phyloP scores from a whole-genome alignment of 2,329 filamentous ascomycete species.

The Colletotrichum godetiae region DNA sequence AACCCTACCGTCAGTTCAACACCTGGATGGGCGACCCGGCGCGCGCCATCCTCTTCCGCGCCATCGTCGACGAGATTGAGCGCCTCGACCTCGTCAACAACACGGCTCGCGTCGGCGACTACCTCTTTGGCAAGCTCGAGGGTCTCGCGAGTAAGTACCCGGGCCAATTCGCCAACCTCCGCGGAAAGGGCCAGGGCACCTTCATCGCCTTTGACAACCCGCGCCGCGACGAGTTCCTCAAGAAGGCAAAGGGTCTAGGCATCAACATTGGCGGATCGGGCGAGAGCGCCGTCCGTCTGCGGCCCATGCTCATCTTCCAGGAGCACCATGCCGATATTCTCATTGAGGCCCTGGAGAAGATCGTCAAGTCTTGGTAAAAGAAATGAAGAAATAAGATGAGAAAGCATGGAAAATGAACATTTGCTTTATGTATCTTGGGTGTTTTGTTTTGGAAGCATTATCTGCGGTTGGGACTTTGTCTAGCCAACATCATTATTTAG shows the following conservation, averaged over 20 bases:
- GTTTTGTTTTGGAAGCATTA: background rate
- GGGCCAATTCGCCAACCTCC: slow-evolving; percentile 81
- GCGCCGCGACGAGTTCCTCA: slow-evolving; percentile 81
- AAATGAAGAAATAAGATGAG: background rate
- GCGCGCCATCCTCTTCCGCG: slow-evolving; percentile 85
- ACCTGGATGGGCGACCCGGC: slow-evolving; percentile 97
- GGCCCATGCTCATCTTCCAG: slow-evolving; percentile 95
- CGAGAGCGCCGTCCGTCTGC: slow-evolving; percentile 77
- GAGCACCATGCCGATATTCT: slow-evolving; percentile 90
- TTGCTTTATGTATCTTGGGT: background rate
- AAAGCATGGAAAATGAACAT: background rate
- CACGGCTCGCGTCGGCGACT: slow-evolving; percentile 82
- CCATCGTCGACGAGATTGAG: slow-evolving; percentile 85
- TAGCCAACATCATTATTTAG: background rate
- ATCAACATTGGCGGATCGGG: slow-evolving; percentile 91
- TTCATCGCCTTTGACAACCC: slow-evolving; percentile 94
- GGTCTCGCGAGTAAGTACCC: slow-evolving; percentile 77
- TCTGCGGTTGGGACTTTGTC: background rate
- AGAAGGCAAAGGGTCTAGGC: slow-evolving; percentile 81
- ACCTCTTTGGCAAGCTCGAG: slow-evolving; percentile 79
- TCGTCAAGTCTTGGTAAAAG: slow-evolving; percentile 60
- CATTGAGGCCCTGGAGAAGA: slow-evolving; percentile 81
- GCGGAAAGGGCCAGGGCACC: slow-evolving; percentile 88
- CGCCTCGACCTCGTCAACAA: slow-evolving; percentile 80
- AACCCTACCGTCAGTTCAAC: slow-evolving; percentile 96